Percentiles rank a stretch among this genome's conserved stretches.
These are phyloP conservation scores for Caryopteris hybrid DNA, from an alignment of 305 asterid species.

Conservation along the genomic window DNA sequence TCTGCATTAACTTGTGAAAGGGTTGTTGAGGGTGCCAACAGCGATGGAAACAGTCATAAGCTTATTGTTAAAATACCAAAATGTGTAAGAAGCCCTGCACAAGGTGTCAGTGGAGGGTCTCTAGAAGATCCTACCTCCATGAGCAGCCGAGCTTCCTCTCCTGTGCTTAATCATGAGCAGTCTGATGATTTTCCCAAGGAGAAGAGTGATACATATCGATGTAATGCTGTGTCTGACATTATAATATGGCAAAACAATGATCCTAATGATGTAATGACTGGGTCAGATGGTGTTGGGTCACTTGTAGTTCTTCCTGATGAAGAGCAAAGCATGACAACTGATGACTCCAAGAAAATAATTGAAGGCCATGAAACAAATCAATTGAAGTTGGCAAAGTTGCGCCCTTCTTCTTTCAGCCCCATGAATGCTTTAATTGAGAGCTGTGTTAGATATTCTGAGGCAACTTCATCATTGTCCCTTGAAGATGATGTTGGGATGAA, in stretches of 20 bases:
- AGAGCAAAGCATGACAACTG: conserved; percentile 41
- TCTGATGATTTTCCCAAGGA: conserved; percentile 30
- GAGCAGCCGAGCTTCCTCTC: conserved; percentile 51
- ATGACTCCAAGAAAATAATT: conserved; percentile 19
- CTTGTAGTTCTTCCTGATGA: conserved; percentile 38
- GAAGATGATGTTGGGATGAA: conserved; percentile 73
- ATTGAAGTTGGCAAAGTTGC: conserved; percentile 36
- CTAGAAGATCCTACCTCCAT: conserved; percentile 40
- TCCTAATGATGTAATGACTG: conserved; percentile 31
- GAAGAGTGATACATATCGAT: conserved; percentile 31
- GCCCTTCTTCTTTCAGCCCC: conserved; percentile 45
- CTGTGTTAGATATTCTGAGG: conserved; percentile 57
- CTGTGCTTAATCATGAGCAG: conserved; percentile 43
- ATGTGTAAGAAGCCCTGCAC: conserved; percentile 50
- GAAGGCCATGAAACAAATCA: conserved; percentile 36
- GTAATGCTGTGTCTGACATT: conserved; percentile 31
- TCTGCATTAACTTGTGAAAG: conserved; percentile 40
- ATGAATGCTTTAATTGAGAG: conserved; percentile 70
- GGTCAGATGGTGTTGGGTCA: conserved; percentile 40
- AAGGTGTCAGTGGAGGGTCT: conserved; percentile 45
- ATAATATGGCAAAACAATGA: conserved; percentile 39
- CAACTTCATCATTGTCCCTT: conserved; percentile 40
- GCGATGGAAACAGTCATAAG: conserved; percentile 45
- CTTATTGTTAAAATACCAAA: conserved; percentile 67
- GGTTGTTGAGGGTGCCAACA: conserved; percentile 37